phyloP scores from a whole-genome alignment of 75 land plant species.

The Sequoia sempervirens region DNA sequence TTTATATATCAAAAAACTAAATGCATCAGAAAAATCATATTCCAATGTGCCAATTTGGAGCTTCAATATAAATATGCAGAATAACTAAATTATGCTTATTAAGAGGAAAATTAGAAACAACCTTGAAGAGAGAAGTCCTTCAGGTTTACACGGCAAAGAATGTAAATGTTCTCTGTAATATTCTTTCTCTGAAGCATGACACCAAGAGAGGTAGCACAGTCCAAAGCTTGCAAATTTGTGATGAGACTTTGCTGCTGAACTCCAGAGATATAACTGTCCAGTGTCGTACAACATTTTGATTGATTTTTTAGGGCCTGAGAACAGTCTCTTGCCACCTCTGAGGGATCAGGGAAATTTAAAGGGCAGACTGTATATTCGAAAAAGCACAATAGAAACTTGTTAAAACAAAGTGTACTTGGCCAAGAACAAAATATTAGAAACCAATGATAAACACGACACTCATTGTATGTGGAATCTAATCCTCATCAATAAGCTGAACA shows the following conservation, averaged over 20 bases:
- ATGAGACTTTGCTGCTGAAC: conserved; percentile 81
- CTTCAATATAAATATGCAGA: background rate
- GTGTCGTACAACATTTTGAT: conserved; percentile 63
- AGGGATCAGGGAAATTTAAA: conserved; percentile 52
- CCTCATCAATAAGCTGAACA: background rate
- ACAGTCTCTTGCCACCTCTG: conserved; percentile 43
- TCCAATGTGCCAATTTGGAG: background rate
- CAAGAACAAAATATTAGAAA: background rate
- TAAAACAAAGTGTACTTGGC: background rate
- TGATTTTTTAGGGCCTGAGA: conserved; percentile 27
- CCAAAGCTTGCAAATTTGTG: conserved; percentile 83
- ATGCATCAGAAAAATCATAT: background rate
- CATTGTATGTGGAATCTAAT: background rate
- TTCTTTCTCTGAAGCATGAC: conserved; percentile 55
- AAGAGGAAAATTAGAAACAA: conserved; percentile 7
- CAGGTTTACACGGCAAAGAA: conserved; percentile 63
- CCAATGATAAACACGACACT: background rate
- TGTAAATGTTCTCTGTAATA: conserved; percentile 61
- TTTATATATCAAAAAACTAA: background rate
- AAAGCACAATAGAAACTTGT: background rate
- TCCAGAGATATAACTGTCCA: conserved; percentile 62
- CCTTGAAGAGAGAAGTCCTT: conserved; percentile 93
- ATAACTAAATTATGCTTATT: background rate
- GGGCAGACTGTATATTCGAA: conserved; percentile 59
- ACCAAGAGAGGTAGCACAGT: conserved; percentile 76